These are phyloP conservation scores for Selaginella tamariscina DNA, from an alignment of 75 land plant genomes.

Conservation along the genomic window DNA sequence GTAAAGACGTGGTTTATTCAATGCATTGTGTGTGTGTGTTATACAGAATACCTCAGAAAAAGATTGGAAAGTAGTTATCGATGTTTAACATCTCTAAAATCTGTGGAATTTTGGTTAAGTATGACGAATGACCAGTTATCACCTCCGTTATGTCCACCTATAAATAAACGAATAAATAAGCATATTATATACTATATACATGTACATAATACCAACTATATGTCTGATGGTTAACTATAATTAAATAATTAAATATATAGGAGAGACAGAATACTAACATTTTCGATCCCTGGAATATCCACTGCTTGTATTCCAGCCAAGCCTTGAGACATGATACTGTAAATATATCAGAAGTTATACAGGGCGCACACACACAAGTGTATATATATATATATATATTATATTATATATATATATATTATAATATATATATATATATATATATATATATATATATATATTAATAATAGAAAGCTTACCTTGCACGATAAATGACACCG, in stretches of 20 bases:
- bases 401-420: background rate
- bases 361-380: too few species aligned
- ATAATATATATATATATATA: background rate
- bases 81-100: background rate
- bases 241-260: background rate
- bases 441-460: conserved; percentile 3
- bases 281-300: conserved; percentile 25
- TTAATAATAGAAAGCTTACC: conserved; percentile 21
- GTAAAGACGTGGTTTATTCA: too few species aligned
- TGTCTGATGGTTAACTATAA: too few species aligned
- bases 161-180: background rate
- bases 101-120: background rate
- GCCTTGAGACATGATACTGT: conserved; percentile 77
- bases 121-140: background rate
- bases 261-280: background rate
- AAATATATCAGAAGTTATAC: background rate
- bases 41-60: background rate
- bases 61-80: background rate
- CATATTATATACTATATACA: too few species aligned
- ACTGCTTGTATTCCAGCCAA: conserved; percentile 93
- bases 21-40: too few species aligned
- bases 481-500: conserved; percentile 75
- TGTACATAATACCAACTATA: too few species aligned
- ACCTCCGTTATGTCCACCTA: background rate
- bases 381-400: background rate